Conservation (phyloP, 192 early-diverging fungal species). For the Glomus cerebriforme region DNA sequence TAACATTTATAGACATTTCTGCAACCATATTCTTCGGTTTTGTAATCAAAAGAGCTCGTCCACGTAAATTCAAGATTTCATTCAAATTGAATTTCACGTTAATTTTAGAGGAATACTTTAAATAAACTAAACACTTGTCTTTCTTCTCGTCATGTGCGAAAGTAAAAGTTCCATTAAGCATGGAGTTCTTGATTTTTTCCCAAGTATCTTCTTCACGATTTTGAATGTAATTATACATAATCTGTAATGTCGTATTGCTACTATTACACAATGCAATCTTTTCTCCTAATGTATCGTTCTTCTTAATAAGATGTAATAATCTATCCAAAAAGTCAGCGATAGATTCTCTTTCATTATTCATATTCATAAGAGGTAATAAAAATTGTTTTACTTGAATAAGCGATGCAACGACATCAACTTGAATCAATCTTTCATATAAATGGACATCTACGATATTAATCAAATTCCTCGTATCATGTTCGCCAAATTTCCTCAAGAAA, state of each 20-base stretch:
- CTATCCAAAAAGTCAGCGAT: background rate
- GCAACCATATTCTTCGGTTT: background rate
- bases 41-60: conserved; percentile 25
- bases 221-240: conserved; percentile 20
- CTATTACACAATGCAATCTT: conserved; percentile 26
- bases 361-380: conserved; percentile 8
- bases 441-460: conserved; percentile 29
- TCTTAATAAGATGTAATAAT: background rate
- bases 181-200: conserved; percentile 28
- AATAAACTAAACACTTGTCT: conserved; percentile 18
- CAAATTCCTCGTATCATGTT: conserved; percentile 24
- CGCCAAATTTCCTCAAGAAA: background rate
- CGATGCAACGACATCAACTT: conserved; percentile 10
- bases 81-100: background rate
- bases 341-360: background rate
- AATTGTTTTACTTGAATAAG: conserved; percentile 30
- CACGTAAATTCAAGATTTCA: conserved; percentile 28
- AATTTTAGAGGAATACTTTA: background rate
- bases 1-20: background rate
- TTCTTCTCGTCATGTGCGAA: background rate
- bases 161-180: conserved; percentile 8
- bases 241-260: conserved; percentile 8
- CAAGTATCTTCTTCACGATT: conserved; percentile 25
- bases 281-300: background rate
- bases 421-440: conserved; percentile 29